Base-by-base conservation (phyloP, 352 stramenopile genomes). In the Phytopythium boreale region DNA sequence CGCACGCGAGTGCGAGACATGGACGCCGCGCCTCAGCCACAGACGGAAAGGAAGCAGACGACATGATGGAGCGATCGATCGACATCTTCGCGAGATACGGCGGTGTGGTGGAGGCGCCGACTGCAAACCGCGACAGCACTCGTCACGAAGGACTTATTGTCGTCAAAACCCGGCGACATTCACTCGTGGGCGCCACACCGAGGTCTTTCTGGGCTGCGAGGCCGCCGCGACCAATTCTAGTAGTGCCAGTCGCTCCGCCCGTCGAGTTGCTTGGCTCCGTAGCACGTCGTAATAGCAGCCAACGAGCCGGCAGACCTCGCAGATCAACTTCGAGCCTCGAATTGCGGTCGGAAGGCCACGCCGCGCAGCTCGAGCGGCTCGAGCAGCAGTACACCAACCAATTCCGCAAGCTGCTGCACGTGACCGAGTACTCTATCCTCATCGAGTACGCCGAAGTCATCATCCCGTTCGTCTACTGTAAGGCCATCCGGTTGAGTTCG, bases 391-490 rank as follows among this genome's bases (percentile, higher is more conserved):
- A 69, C 41, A 58, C 67, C 14, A 61, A 50, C 29, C 49, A 62
- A 17, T 66, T 74, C 1, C 60, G 69, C 5, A 71, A 71, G 31
- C 26, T 76, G 56, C 70, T 76, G 59, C 64, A 74, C 12, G 62
- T 71, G 47, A 74, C 64, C 24, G 67, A 76, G 39, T 74, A 74
- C 34, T 71, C 63, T 8, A 68, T 76, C 31, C 66, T 74, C 46
- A 31, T 52, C 46, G 47, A 53, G 47, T 53, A 36, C 47, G 47
- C 11, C 22, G 47, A 53, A 14, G 47, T 36, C 24, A 36, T 53
- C 24, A 53, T 53, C 47, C 47, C 47, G 4, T 0, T 53, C 5
- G 3, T 53, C 4, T 53, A 36, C 24, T 53, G 47, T 53, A n/a
- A 53, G 43, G 1, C 8, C 15, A 2, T 22, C 1, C 6, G 6